phyloP scores from a whole-genome alignment of 805 yeast genomes.

The Kodamaea fukazawae region DNA sequence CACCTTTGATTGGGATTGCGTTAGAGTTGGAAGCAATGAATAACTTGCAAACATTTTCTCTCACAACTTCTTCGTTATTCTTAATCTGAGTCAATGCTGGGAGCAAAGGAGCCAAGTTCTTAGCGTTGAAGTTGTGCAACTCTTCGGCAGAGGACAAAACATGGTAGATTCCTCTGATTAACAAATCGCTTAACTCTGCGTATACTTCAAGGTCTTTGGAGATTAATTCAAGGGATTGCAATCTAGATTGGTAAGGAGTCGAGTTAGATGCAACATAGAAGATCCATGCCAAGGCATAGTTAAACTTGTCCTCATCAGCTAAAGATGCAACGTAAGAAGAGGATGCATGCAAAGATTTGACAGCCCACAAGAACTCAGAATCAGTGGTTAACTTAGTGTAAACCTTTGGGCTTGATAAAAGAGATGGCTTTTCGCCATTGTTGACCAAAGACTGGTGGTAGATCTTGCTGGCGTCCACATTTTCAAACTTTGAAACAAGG shows the following conservation, averaged over 20 bases:
- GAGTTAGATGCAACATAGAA: conserved; percentile 43
- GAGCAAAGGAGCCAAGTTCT: conserved; percentile 23
- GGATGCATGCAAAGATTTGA: conserved; percentile 41
- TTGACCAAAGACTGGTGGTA: conserved; percentile 22
- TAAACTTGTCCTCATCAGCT: conserved; percentile 15
- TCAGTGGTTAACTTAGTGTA: conserved; percentile 46
- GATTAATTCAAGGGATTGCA: conserved; percentile 32
- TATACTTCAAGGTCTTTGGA: conserved; percentile 22
- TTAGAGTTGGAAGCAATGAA: conserved; percentile 29
- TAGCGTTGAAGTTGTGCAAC: conserved; percentile 14
- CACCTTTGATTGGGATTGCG: conserved; percentile 37
- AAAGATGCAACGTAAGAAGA: conserved; percentile 16
- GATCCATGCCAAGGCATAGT: conserved; percentile 50
- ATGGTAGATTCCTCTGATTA: conserved; percentile 43
- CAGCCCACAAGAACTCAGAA: conserved; percentile 53
- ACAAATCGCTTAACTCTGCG: conserved; percentile 37
- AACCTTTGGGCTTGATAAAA: conserved; percentile 47
- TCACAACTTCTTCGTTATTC: conserved; percentile 14
- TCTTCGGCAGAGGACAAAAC: conserved; percentile 15
- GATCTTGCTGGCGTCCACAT: conserved; percentile 4
- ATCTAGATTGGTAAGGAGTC: conserved; percentile 33
- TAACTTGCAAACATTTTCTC: conserved; percentile 20
- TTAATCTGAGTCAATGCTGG: conserved; percentile 23
- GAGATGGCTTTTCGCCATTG: conserved; percentile 45
- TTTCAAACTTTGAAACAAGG: conserved; percentile 16